Evolutionary conservation across 2,329 filamentous ascomycete species (phyloP).

Genomic region (Xylaria sp.): DNA sequence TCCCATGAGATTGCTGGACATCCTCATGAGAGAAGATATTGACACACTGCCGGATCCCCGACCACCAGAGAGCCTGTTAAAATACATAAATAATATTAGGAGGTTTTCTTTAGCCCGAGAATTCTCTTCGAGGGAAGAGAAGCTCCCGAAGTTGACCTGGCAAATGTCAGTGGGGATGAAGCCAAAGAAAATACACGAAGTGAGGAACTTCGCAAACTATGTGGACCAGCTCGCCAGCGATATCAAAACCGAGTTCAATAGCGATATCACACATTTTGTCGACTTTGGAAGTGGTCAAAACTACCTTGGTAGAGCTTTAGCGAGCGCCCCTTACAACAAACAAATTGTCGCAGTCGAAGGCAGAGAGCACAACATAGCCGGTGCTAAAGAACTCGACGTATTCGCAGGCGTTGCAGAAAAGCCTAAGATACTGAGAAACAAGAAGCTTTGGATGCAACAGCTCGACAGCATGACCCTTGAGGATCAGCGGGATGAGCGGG

Average conservation of each 20-base stretch:
- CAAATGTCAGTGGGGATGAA: constrained; percentile 92
- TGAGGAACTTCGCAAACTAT: constrained; percentile 88
- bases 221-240: constrained; percentile 70
- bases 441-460: constrained; percentile 76
- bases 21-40: constrained; percentile 83
- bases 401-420: constrained; percentile 79
- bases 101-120: constrained; percentile 73
- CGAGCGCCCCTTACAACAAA: constrained; percentile 85
- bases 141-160: constrained; percentile 70
- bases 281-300: constrained; percentile 98
- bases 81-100: constrained; percentile 79
- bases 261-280: constrained; percentile 83
- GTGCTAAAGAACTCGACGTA: constrained; percentile 87
- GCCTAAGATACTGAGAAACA: constrained; percentile 80
- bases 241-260: constrained; percentile 67
- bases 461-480: constrained; percentile 57
- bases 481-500: constrained; percentile 56
- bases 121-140: constrained; percentile 60
- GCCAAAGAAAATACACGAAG: constrained; percentile 94
- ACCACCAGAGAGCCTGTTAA: constrained; percentile 69
- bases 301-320: constrained; percentile 89
- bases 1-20: constrained; percentile 80
- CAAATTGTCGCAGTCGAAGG: constrained; percentile 93
- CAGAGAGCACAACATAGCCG: constrained; percentile 84
- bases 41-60: constrained; percentile 50